Base-by-base conservation (phyloP, 345 rosid species). In the Anacardium occidentale region DNA sequence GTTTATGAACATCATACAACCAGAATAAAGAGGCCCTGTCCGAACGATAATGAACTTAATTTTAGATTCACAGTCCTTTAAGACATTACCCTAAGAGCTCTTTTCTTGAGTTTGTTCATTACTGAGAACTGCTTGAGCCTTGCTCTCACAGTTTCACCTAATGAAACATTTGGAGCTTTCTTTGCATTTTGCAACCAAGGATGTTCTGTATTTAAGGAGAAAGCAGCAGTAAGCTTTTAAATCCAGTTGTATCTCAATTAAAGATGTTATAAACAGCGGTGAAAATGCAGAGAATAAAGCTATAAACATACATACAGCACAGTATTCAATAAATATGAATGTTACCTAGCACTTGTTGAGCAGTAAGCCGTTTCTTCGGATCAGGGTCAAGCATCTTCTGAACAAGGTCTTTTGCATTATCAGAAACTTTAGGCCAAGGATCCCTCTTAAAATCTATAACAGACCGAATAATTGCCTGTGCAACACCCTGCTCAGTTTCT, bases 401-500 rank as follows among this genome's bases (percentile, higher is more conserved):
- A 69, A 93, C 90, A 56, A 93, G 94, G 69, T 91, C 97, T 83
- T 93, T 96, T 2, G 98, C 98, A 68, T 79, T 86, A 18, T 89
- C 86, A 50, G 98, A 92, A 77, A 96, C 93, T 83, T 86, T 93
- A 48, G 99, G 99, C 99, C 99, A 96, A 40, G 99, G 99, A 42
- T 96, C 99, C 81, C 97, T 89, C 82, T 87, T 93, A 77, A 96
- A 96, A 77, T 92, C 90, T 52, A 96, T 67, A 25, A 63, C 74
- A 26, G 97, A 91, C 71, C 93, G 84, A 80, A 96, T 86, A 76
- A 93, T 93, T 52, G 97, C 98, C 79, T 86, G 94, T 32, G 97
- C 98, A 45, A 96, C 97, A 75, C 99, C 98, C 81, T 93, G 99
- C 72, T 96, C 99, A 53, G 97, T 92, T 84, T 96, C 98, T 96